Conservation (phyloP, 2,329 filamentous ascomycete species). For the Phaeosphaeria sp. region DNA sequence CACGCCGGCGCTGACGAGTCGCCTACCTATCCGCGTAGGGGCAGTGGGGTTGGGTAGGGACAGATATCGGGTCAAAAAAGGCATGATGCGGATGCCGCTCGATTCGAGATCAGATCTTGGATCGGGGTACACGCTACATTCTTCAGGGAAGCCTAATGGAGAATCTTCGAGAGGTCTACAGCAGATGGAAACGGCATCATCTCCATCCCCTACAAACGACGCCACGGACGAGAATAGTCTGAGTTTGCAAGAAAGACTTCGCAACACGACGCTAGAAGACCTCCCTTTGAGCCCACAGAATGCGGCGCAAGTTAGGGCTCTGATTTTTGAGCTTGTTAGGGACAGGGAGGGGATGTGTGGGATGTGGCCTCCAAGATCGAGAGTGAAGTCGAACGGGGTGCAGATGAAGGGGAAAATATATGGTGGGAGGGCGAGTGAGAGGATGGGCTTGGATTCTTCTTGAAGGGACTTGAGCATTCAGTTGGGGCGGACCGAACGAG, state of each 20-base stretch:
- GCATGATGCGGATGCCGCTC: neutral
- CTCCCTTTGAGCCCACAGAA: neutral
- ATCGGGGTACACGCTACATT: too few species aligned
- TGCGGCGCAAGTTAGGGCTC: neutral
- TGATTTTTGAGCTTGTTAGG: neutral
- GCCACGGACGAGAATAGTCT: neutral
- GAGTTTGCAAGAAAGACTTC: neutral
- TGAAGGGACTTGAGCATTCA: too few species aligned
- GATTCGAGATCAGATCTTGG: neutral
- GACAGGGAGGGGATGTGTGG: neutral
- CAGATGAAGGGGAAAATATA: too few species aligned
- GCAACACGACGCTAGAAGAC: neutral
- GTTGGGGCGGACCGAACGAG: too few species aligned
- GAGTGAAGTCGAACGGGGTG: too few species aligned
- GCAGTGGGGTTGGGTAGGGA: neutral
- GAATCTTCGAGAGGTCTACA: neutral
- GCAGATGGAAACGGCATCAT: neutral
- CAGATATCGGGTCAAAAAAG: neutral
- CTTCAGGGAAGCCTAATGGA: too few species aligned
- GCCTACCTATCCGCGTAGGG: neutral
- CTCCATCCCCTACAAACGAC: neutral
- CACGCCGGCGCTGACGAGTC: neutral
- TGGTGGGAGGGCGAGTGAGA: too few species aligned
- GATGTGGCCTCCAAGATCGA: neutral
- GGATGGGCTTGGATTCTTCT: too few species aligned